Conservation (phyloP, 257 asterid genomes). For the Solanum dulcamara region DNA sequence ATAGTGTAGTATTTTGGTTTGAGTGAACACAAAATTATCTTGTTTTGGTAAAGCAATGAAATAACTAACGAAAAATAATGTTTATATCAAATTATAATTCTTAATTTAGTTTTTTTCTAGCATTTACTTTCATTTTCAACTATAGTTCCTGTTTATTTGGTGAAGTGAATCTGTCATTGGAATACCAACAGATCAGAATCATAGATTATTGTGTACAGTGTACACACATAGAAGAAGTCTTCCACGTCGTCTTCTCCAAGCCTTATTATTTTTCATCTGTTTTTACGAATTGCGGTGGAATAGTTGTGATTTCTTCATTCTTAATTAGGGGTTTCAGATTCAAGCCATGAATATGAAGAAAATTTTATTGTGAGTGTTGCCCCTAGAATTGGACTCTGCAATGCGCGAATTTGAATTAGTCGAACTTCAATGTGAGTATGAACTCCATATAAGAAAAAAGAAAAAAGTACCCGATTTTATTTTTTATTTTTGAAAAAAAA, state of each 20-base stretch:
- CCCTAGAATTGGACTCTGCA: neutral
- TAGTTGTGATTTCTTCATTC: neutral
- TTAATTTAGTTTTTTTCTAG: neutral
- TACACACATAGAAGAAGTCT: neutral
- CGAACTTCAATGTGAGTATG: no score
- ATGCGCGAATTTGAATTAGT: neutral
- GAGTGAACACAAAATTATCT: no score
- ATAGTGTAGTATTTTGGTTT: no score
- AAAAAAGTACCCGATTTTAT: neutral
- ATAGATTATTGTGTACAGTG: neutral
- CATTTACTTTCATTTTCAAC: neutral
- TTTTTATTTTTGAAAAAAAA: no score
- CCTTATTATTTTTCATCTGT: neutral
- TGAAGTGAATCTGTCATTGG: neutral
- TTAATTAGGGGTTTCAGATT: neutral
- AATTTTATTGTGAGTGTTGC: neutral
- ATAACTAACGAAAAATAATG: neutral
- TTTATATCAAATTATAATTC: neutral
- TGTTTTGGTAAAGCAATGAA: neutral
- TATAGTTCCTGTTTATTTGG: neutral
- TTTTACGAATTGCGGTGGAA: neutral
- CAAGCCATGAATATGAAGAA: neutral
- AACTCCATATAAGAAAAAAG: no score
- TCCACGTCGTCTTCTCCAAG: neutral
- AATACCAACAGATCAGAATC: neutral